phyloP scores from a whole-genome alignment of 2,329 filamentous ascomycete species.

The Pseudocercospora ulei region DNA sequence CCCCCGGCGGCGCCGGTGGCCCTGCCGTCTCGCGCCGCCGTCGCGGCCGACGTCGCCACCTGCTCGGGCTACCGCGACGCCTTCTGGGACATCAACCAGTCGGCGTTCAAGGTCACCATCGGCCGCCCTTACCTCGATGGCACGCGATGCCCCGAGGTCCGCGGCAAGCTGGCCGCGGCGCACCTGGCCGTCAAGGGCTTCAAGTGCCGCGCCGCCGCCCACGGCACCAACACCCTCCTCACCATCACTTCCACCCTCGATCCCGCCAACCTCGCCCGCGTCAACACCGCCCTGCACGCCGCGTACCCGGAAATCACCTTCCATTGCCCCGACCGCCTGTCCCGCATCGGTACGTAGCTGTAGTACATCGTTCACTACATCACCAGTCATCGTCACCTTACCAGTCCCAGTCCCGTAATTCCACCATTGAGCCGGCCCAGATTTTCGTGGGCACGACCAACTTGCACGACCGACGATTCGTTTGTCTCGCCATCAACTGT shows the following conservation, averaged over 20 bases:
- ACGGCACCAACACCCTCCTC: slow-evolving; percentile 18
- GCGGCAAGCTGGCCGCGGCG: slow-evolving; percentile 11
- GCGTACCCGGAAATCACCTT: slow-evolving; percentile 18
- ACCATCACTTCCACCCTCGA: slow-evolving; percentile 16
- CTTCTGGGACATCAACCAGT: slow-evolving; percentile 13
- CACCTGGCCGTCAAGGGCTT: slow-evolving; percentile 10
- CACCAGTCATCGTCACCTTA: too few species aligned
- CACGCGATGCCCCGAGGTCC: slow-evolving; percentile 12
- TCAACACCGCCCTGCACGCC: slow-evolving; percentile 13
- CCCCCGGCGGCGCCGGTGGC: slow-evolving; percentile 1
- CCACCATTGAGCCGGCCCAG: too few species aligned
- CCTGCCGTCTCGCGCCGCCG: slow-evolving; percentile 3
- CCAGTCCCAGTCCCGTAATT: too few species aligned
- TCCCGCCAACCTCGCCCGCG: slow-evolving; percentile 7
- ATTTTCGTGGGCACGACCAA: too few species aligned
- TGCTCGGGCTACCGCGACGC: slow-evolving; percentile 16
- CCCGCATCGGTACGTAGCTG: too few species aligned
- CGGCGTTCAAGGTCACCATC: slow-evolving; percentile 16
- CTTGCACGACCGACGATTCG: too few species aligned
- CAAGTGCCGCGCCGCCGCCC: slow-evolving; percentile 15
- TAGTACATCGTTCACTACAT: too few species aligned
- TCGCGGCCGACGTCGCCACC: slow-evolving; percentile 8
- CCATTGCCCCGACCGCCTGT: slow-evolving; percentile 10
- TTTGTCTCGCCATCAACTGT: too few species aligned
- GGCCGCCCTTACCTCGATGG: slow-evolving; percentile 19